phyloP scores from a whole-genome alignment of 2,329 filamentous ascomycete genomes.

The Pseudogymnoascus sp. region DNA sequence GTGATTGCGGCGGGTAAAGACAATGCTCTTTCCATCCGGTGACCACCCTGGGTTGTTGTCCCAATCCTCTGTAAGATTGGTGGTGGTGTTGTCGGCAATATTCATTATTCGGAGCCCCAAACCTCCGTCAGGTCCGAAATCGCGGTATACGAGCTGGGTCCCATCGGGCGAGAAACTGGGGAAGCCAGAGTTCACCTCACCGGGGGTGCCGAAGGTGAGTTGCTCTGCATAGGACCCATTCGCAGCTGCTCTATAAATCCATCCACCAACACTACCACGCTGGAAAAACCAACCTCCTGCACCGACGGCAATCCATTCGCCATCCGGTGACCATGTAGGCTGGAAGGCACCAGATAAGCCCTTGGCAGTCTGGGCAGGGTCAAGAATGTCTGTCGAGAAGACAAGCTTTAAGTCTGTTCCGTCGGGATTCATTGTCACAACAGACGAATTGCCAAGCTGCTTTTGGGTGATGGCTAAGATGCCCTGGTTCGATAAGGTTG shows the following conservation, averaged over 20 bases:
- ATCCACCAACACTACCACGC: slow-evolving; percentile 21
- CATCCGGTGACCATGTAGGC: slow-evolving; percentile 33
- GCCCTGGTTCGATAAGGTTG: slow-evolving; percentile 21
- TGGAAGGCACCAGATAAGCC: slow-evolving; percentile 34
- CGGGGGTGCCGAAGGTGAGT: slow-evolving; percentile 27
- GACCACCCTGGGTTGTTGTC: slow-evolving; percentile 35
- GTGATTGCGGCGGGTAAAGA: slow-evolving; percentile 32
- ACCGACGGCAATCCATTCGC: slow-evolving; percentile 32
- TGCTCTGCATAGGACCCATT: slow-evolving; percentile 22
- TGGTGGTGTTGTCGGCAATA: slow-evolving; percentile 21
- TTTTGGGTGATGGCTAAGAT: slow-evolving; percentile 32
- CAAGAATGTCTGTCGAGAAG: slow-evolving; percentile 17
- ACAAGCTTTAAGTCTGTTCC: slow-evolving; percentile 23
- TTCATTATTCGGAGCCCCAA: slow-evolving; percentile 30
- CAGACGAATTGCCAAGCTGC: slow-evolving; percentile 33
- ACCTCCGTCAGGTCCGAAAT: slow-evolving; percentile 22
- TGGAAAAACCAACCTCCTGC: slow-evolving; percentile 34
- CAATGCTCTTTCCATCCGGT: slow-evolving; percentile 31
- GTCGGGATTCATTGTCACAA: slow-evolving; percentile 28
- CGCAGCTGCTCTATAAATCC: slow-evolving; percentile 15
- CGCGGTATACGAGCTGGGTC: slow-evolving; percentile 30
- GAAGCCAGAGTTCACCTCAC: slow-evolving; percentile 31
- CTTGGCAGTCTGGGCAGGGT: slow-evolving; percentile 18
- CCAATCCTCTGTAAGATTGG: slow-evolving; percentile 30
- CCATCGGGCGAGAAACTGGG: slow-evolving; percentile 33